Evolutionary conservation across 2,329 filamentous ascomycete species (phyloP), one percentile per base, ranked within the genome.

Genomic region (Pseudonectria foliicola): DNA sequence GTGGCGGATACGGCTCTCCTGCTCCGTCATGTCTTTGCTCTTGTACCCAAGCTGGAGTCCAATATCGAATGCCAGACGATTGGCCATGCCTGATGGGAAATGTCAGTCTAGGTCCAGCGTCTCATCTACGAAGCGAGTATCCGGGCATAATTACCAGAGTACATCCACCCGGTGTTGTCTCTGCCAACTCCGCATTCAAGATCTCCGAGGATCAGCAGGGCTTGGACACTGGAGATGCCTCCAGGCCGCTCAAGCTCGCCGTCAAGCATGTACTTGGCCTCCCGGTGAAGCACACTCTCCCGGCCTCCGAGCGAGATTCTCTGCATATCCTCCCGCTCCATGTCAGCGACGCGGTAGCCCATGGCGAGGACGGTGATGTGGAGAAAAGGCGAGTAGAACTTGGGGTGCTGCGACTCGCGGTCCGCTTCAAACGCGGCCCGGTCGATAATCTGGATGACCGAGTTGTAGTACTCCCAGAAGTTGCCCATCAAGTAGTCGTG

Each of bases 141-240:
- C 6, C n/a, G 3, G 24, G 11, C 13, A 23, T 14, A 27, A 59
- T 60, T 51, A 57, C 68, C 70, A 5, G 66, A 63, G 49, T 73
- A 73, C 57, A 75, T 67, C 71, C 71, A 74, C 3, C 70, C 71
- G 1, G 68, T 59, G 34, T 71, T 70, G 35, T 75, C 71, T 33
- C 71, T 56, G 3, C 71, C 71, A 13, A 73, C 65, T 33, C 67
- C 68, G 38, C 67, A 73, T 44, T 75, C 71, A 6, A 74, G 52
- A 39, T 75, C 71, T 4, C 70, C 67, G 3, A 75, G 56, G 3
- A 75, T 49, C 12, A 75, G 50, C 11, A 75, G 55, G 0, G 68
- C 71, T 35, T 72, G 69, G 2, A 75, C 68, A 14, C 64, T 68
- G 4, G 71, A 64, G 21, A 75, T 66, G 0, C 70, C 70, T 10